A percentile compares a stretch with the other conserved stretches of the same genome.
These are phyloP conservation scores for Gossypioides kirkii DNA, from an alignment of 345 rosid genomes.

Conservation along the genomic window DNA sequence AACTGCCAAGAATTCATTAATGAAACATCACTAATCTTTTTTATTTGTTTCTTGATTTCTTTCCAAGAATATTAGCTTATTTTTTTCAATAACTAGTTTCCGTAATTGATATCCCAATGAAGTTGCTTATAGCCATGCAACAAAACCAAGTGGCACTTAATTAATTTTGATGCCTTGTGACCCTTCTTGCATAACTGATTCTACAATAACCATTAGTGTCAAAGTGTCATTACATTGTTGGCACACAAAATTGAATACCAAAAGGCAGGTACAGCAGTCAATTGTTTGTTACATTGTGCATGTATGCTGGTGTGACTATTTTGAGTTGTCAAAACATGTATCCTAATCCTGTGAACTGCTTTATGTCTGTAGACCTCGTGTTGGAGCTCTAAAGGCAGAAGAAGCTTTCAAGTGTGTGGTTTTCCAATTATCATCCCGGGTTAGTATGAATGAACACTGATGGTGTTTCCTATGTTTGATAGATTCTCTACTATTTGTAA, in stretches of 20 bases:
- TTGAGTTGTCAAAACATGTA: neutral
- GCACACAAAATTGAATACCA: neutral
- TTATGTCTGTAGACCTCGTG: slow-evolving; percentile 51
- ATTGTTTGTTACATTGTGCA: neutral
- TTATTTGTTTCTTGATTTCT: neutral
- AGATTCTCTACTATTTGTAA: slow-evolving; percentile 13
- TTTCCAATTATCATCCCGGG: neutral
- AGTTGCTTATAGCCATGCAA: neutral
- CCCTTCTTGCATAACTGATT: neutral
- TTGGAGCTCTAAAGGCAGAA: slow-evolving; percentile 55
- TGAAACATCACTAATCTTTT: neutral
- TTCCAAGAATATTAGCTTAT: neutral
- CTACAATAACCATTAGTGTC: neutral
- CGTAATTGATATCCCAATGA: neutral
- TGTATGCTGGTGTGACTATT: neutral
- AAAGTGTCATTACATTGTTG: neutral
- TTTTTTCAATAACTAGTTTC: neutral
- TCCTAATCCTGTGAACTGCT: slow-evolving; percentile 1
- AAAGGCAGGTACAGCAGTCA: neutral
- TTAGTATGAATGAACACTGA: neutral
- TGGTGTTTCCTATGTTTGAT: slow-evolving; percentile 16
- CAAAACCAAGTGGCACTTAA: neutral
- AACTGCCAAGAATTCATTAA: neutral
- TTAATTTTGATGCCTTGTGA: neutral
- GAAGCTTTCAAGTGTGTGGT: slow-evolving; percentile 19